Evolutionary conservation across 2,329 filamentous ascomycete genomes (phyloP), one percentile per base, ranked within the genome.

Genomic region (Lomentospora prolificans): DNA sequence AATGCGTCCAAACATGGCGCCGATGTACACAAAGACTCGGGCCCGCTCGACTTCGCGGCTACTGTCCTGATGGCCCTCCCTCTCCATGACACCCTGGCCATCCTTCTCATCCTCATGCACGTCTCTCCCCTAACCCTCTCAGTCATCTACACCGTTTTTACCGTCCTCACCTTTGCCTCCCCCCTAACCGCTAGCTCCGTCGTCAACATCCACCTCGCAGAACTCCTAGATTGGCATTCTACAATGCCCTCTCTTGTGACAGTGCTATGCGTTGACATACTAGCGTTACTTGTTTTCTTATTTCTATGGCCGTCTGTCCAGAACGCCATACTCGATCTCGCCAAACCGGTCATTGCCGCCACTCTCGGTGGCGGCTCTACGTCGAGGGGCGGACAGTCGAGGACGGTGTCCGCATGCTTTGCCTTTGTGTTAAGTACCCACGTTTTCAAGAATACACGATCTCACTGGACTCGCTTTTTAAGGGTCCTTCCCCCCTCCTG

Each of bases 31-130:
- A 84, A 84, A 62, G 83, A 87, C 66, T 76, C 84, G 55, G 87
- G 87, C 58, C 83, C 88, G 51, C 73, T 95, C 62, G 85, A 88
- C 64, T 77, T 95, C 61, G 86, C 87, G 60, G 81, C 89, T 62
- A 96, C 90, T 56, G 92, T 97, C 64, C 82, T 97, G 68, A 85
- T 84, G 65, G 90, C 90, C 54, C 92, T 91, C 65, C 92, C 92
- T 55, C 84, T 96, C 66, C 88, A 90, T 73, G 92, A 97, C 73
- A 96, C 92, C 59, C 89, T 96, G 72, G 90, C 92, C 67, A 96
- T 97, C 65, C 84, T 97, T 69, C 96, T 96, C 72, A 88, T 96
- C 64, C 82, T 97, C 62, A 87, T 96, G 71, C 91, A 95, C 68
- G 83, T 96, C 8, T 91, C 92, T 28, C 89, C 91, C 22, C 85